Evolutionary conservation across 1,139 yeast species (phyloP), one percentile per base, ranked within the genome.

Genomic region (Saccharomycopsis hybrid): DNA sequence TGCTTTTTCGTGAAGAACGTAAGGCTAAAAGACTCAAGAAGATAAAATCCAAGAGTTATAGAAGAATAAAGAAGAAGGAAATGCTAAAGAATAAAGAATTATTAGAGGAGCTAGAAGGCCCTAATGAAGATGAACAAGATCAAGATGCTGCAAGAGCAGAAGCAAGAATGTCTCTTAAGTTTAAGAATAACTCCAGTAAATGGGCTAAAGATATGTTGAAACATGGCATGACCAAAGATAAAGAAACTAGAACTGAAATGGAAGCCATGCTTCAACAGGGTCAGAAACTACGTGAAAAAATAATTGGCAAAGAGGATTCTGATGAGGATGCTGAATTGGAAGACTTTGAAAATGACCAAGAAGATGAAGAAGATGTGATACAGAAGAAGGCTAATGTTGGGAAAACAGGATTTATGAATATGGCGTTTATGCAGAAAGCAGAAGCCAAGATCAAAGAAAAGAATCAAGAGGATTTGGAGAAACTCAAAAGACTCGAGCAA

Each of bases 391-490:
- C 70, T 46, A 69, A 70, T 30, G 65, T 85, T 27, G 94, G 95
- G 24, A 89, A 89, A 64, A 67, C 73, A 13, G 97, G 97, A 54
- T 83, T 92, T 30, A 69, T 90, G 71, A 85, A 81, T 44, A 92
- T 92, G 97, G 95, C 89, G 58, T 92, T 92, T 65, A 89, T 90
- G 96, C 82, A 77, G 58, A 85, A 83, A 56, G 97, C 96, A 2
- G 92, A 83, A 57, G 82, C 79, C 47, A 76, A 80, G 60, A 75
- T 77, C 56, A 76, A 69, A 53, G 72, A 73, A 53, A 77, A 73
- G 43, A 85, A 85, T 62, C 66, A 72, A 50, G 71, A 73, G 56
- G 76, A 76, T 41, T 63, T 82, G 45, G 78, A 73, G 50, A 69
- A 69, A 46, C 63, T 88, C 54, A 73, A 76, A 56, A 70, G 67